Conservation (phyloP, 257 asterid genomes). For the Orobanche coerulescens region DNA sequence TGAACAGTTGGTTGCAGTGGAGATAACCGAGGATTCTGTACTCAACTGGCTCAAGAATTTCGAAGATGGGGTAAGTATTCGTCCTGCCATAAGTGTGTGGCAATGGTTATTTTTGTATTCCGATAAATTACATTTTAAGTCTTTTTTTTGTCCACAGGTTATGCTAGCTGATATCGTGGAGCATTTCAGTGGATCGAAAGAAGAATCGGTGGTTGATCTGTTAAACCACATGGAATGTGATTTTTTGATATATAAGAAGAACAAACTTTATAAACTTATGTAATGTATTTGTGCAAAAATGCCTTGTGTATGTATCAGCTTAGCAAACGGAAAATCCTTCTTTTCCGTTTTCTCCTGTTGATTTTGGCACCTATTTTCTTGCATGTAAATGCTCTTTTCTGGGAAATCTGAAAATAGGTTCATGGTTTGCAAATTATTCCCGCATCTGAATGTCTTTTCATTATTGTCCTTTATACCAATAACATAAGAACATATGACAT, state of each 20-base stretch:
- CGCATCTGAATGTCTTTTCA: background rate
- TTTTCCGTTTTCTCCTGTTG: background rate
- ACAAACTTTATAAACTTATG: constrained; percentile 48
- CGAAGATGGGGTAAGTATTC: constrained; percentile 58
- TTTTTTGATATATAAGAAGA: constrained; percentile 58
- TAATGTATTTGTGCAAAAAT: constrained; percentile 24
- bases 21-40: constrained; percentile 52
- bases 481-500: background rate
- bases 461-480: too few species aligned
- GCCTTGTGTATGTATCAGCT: constrained; percentile 19
- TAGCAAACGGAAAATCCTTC: constrained; percentile 1
- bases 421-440: background rate
- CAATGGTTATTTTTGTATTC: background rate
- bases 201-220: constrained; percentile 42
- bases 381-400: background rate
- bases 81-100: background rate
- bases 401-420: background rate
- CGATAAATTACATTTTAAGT: background rate
- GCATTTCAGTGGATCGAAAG: constrained; percentile 61
- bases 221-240: constrained; percentile 60
- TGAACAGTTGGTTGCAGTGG: constrained; percentile 21
- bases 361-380: background rate
- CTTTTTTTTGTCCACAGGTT: constrained; percentile 40
- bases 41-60: constrained; percentile 49
- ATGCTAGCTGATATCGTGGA: constrained; percentile 41